Evolutionary conservation across 1,284 basidiomycete species (phyloP), one percentile per base, ranked within the genome.

Genomic region (Macrocystidia cucumis): DNA sequence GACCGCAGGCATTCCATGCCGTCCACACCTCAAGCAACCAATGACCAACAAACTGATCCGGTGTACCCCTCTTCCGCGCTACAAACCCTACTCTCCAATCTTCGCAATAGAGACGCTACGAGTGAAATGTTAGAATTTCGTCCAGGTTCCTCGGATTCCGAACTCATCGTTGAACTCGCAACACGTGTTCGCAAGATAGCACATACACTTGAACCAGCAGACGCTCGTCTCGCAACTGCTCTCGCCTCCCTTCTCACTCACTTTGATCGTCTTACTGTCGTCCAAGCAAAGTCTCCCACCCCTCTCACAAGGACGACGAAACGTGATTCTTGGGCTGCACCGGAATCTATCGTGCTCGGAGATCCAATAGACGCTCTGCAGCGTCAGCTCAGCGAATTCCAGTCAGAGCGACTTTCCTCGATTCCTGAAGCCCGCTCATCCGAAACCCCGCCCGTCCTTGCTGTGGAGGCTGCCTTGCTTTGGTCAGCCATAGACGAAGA

Each of bases 401-500:
- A 81, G 48, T 50, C 72, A 8, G 69, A 76, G 42, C 65, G 72
- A 1, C 56, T 67, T 30, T 54, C 62, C 12, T 56, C 60, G 3
- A 60, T 62, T 32, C 49, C 55, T 18, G 58, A 56, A 1, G 40
- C 54, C 12, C 48, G 55, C 21, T 45, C 53, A 9, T 53, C 55
- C 21, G 60, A 49, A 29, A 50, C 54, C 2, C 59, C 73, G 4
- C 73, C 79, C 1, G 62, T 71, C 1, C 56, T 72, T n/a, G 68
- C 60, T 1, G 73, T 80, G 3, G 78, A 86, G 49, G 59, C 68
- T 1, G 69, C 79, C 1, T 60, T 89, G 11, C 60, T 90, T 1
- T 91, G 87, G 87, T 63, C 69, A 3, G 63, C 70, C 22, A 76
- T 90, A 20, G 83, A 88, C 45, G 67, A 74, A 37, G 72, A 86